These are phyloP conservation scores for Tolypocladium nubicola DNA, from an alignment of 2,329 filamentous ascomycete species.

Conservation along the genomic window DNA sequence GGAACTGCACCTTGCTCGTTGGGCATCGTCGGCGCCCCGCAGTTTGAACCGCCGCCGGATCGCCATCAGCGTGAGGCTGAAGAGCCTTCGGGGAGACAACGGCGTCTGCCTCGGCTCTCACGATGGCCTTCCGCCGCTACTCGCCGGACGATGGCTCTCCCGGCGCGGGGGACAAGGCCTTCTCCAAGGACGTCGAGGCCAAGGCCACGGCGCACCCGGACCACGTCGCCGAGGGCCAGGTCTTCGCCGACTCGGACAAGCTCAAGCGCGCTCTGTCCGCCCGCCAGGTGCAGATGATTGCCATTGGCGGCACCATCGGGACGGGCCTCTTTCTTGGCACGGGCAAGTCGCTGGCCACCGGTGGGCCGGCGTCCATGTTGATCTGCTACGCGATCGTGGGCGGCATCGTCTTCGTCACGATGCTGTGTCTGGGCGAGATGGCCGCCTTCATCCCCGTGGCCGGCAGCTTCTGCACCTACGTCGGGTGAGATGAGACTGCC, in stretches of 20 bases:
- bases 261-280: constrained; percentile 45
- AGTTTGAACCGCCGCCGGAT: neutral
- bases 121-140: neutral
- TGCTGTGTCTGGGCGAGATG: constrained; percentile 51
- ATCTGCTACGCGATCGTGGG: constrained; percentile 47
- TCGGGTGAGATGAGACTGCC: constrained; percentile 15
- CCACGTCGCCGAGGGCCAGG: constrained; percentile 3
- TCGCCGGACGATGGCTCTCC: neutral
- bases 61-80: neutral
- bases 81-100: neutral
- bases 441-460: constrained; percentile 40
- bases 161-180: neutral
- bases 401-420: constrained; percentile 46
- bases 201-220: neutral
- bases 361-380: constrained; percentile 48
- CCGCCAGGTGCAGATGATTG: constrained; percentile 60
- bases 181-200: neutral
- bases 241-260: constrained; percentile 24
- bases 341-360: constrained; percentile 47
- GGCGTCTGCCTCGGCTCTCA: neutral
- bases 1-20: neutral
- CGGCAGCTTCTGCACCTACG: constrained; percentile 43
- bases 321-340: constrained; percentile 54
- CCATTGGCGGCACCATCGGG: constrained; percentile 48
- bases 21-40: neutral